These are phyloP conservation scores for Ascochyta koolunga DNA, from an alignment of 2,329 filamentous ascomycete genomes.

Conservation along the genomic window DNA sequence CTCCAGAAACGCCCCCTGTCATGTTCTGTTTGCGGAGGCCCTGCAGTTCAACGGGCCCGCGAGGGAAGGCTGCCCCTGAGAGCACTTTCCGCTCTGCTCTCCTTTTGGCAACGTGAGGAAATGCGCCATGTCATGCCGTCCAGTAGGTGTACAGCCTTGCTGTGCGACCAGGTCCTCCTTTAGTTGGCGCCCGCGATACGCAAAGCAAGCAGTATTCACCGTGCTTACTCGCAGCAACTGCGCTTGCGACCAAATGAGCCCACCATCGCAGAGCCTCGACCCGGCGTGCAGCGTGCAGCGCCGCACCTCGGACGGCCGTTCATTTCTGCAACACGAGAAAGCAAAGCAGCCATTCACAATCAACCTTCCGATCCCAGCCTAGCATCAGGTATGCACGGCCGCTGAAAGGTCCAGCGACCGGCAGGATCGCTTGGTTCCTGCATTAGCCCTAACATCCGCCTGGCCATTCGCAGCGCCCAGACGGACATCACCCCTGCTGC, in stretches of 20 bases:
- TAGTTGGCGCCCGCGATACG: slow-evolving; percentile 19
- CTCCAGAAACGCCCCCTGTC: slow-evolving; percentile 12
- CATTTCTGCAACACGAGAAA: slow-evolving; percentile 45
- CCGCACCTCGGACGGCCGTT: slow-evolving; percentile 23
- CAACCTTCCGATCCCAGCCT: slow-evolving; percentile 37
- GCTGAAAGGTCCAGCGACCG: slow-evolving; percentile 33
- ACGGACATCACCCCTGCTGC: slow-evolving; percentile 34
- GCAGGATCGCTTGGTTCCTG: slow-evolving; percentile 44
- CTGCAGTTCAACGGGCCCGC: slow-evolving; percentile 15
- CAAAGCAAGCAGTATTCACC: slow-evolving; percentile 30
- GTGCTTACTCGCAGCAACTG: slow-evolving; percentile 19
- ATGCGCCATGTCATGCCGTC: background rate
- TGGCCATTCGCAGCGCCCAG: slow-evolving; percentile 38
- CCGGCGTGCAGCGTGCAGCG: slow-evolving; percentile 20
- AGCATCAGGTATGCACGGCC: slow-evolving; percentile 33
- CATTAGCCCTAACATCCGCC: slow-evolving; percentile 40
- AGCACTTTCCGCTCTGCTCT: background rate
- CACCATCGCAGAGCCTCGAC: slow-evolving; percentile 23
- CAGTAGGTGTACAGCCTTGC: slow-evolving; percentile 12
- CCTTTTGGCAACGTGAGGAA: slow-evolving; percentile 2
- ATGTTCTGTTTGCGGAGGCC: slow-evolving; percentile 16
- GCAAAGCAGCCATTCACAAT: slow-evolving; percentile 30
- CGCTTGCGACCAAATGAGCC: too few species aligned
- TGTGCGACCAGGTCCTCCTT: slow-evolving; percentile 11
- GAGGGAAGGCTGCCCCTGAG: slow-evolving; percentile 14